Conservation (phyloP, 2,329 filamentous ascomycete species). For the Scedosporium aurantiacum region DNA sequence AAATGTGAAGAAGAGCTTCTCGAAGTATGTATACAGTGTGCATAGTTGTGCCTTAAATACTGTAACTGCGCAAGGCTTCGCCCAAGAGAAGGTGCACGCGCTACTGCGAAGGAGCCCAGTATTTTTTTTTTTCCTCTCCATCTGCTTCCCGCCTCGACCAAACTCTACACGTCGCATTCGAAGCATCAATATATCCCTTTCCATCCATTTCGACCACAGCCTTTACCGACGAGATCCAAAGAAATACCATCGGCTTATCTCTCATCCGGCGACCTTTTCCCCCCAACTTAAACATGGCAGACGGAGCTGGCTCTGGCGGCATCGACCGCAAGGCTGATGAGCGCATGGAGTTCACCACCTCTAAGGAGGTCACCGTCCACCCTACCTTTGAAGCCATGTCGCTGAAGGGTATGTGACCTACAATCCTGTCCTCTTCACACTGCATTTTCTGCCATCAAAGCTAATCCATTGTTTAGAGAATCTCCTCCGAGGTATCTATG, state of each 20-base stretch:
- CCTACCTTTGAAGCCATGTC: conserved; percentile 95
- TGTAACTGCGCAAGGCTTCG: no score
- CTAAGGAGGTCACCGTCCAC: conserved; percentile 92
- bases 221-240: background rate
- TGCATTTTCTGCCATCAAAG: background rate
- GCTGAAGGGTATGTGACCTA: conserved; percentile 54
- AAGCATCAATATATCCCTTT: background rate
- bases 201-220: background rate
- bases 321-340: conserved; percentile 91
- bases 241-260: background rate
- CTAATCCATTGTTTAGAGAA: conserved; percentile 48
- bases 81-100: no score
- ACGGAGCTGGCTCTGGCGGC: conserved; percentile 47
- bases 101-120: no score
- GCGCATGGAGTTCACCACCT: conserved; percentile 96
- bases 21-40: no score
- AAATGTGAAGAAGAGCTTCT: no score
- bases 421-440: background rate
- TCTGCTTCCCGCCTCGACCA: no score
- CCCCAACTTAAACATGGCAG: conserved; percentile 58
- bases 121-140: no score
- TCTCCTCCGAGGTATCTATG: conserved; percentile 91
- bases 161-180: background rate
- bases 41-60: no score
- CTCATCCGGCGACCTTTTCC: background rate